Conservation (phyloP, 2,329 filamentous ascomycete genomes). For the Lecanicillium sp. region DNA sequence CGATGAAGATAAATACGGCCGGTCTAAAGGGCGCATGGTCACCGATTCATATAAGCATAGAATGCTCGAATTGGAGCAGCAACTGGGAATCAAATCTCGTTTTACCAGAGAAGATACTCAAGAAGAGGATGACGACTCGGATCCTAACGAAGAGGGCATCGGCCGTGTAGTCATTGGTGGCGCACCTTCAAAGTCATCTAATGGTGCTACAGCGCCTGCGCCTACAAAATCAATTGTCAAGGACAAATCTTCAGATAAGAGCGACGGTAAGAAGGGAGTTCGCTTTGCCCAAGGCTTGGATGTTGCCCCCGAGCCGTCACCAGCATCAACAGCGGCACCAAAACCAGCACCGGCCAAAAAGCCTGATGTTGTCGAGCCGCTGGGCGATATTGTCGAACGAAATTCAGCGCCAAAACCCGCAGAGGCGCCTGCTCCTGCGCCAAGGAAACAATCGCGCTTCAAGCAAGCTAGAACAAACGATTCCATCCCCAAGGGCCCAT, state of each 20-base stretch:
- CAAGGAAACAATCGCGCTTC: slow-evolving; percentile 41
- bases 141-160: slow-evolving; percentile 40
- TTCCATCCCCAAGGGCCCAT: slow-evolving; percentile 29
- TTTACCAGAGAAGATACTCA: slow-evolving; percentile 46
- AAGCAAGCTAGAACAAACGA: slow-evolving; percentile 29
- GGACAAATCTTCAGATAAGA: slow-evolving; percentile 15
- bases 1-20: slow-evolving; percentile 69
- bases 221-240: slow-evolving; percentile 26
- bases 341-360: slow-evolving; percentile 15
- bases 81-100: slow-evolving; percentile 52
- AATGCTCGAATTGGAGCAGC: slow-evolving; percentile 80
- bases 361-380: slow-evolving; percentile 33
- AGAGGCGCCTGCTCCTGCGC: slow-evolving; percentile 10
- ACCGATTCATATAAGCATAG: slow-evolving; percentile 67
- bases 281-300: slow-evolving; percentile 72
- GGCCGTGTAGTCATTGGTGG: slow-evolving; percentile 41
- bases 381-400: slow-evolving; percentile 47
- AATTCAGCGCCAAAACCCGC: slow-evolving; percentile 15
- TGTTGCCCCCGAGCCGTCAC: slow-evolving; percentile 43
- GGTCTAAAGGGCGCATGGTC: slow-evolving; percentile 58
- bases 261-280: slow-evolving; percentile 56
- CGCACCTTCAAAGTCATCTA: slow-evolving; percentile 12
- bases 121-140: slow-evolving; percentile 29
- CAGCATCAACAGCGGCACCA: slow-evolving; percentile 7
- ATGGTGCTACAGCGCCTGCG: slow-evolving; percentile 8